These are phyloP conservation scores for Diaporthe sp. DNA, from an alignment of 2,329 filamentous ascomycete species.

Conservation along the genomic window DNA sequence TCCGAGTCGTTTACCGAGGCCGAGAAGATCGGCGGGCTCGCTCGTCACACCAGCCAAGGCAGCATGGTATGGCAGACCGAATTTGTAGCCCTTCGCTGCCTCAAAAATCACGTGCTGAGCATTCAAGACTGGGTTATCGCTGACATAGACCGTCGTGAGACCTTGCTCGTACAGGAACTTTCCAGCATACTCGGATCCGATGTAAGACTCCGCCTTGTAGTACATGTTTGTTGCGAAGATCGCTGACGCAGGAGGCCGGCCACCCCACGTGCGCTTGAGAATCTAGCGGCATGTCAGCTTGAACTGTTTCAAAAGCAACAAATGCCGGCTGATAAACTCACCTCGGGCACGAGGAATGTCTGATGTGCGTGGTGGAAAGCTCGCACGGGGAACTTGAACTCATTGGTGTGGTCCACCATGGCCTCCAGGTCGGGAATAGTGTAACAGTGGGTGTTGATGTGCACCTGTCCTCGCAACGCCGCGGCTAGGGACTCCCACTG, in stretches of 20 bases:
- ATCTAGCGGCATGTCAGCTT: conserved; percentile 52
- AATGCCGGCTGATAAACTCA: conserved; percentile 46
- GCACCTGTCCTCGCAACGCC: conserved; percentile 75
- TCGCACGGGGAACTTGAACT: conserved; percentile 76
- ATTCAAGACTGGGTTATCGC: conserved; percentile 78
- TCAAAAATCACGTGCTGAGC: conserved; percentile 79
- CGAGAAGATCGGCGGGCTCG: conserved; percentile 70
- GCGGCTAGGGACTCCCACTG: conserved; percentile 74
- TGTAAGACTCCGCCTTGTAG: conserved; percentile 77
- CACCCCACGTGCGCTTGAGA: conserved; percentile 69
- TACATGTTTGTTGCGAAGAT: conserved; percentile 81
- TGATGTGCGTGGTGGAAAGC: conserved; percentile 80
- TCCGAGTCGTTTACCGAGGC: conserved; percentile 69
- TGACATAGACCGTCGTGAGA: conserved; percentile 77
- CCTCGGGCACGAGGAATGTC: conserved; percentile 75
- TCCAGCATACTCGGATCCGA: conserved; percentile 75
- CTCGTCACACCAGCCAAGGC: conserved; percentile 71
- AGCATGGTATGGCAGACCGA: conserved; percentile 72
- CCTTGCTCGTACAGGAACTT: conserved; percentile 76
- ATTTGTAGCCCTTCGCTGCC: conserved; percentile 71
- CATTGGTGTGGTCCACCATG: conserved; percentile 78
- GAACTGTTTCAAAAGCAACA: too few species aligned
- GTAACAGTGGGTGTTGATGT: conserved; percentile 80
- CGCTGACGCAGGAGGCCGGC: conserved; percentile 67
- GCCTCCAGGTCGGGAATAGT: conserved; percentile 75